Conservation (phyloP, 2,329 filamentous ascomycete species). For the Ophiostoma ulmi region DNA sequence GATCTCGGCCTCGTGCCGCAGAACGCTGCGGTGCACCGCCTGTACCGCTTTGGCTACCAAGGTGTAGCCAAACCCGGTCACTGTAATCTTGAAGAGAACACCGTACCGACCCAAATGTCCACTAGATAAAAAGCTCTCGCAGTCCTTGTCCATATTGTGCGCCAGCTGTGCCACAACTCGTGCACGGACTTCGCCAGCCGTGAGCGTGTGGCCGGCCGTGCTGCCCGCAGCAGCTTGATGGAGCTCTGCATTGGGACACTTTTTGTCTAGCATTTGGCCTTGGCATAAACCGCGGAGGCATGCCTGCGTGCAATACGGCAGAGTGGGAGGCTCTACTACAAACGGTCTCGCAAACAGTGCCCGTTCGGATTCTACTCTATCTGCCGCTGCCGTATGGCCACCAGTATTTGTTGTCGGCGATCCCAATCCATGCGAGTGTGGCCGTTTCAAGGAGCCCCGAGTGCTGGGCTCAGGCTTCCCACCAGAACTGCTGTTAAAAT, state of each 20-base stretch:
- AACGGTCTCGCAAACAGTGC: background rate
- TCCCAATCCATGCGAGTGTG: too few species aligned
- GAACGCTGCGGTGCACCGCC: background rate
- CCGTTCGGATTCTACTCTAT: too few species aligned
- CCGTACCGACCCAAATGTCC: slow-evolving; percentile 16
- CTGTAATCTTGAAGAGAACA: slow-evolving; percentile 17
- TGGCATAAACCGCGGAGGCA: slow-evolving; percentile 17
- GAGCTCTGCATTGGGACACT: slow-evolving; percentile 21
- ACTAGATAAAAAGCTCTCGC: slow-evolving; percentile 3
- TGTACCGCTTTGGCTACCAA: slow-evolving; percentile 19
- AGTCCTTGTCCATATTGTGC: background rate
- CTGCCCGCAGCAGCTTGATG: background rate
- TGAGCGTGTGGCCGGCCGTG: background rate
- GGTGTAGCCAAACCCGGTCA: slow-evolving; percentile 18
- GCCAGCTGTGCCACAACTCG: background rate
- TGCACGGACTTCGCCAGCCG: background rate
- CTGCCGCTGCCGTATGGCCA: too few species aligned
- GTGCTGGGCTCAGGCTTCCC: too few species aligned
- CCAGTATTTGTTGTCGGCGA: background rate
- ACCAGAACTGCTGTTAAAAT: too few species aligned
- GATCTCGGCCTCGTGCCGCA: slow-evolving; percentile 9
- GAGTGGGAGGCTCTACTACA: background rate
- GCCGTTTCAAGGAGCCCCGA: too few species aligned
- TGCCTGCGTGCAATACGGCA: slow-evolving; percentile 22
- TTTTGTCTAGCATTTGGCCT: slow-evolving; percentile 9